Conservation (phyloP, 441 rosid species). For the Populus tomentosa region DNA sequence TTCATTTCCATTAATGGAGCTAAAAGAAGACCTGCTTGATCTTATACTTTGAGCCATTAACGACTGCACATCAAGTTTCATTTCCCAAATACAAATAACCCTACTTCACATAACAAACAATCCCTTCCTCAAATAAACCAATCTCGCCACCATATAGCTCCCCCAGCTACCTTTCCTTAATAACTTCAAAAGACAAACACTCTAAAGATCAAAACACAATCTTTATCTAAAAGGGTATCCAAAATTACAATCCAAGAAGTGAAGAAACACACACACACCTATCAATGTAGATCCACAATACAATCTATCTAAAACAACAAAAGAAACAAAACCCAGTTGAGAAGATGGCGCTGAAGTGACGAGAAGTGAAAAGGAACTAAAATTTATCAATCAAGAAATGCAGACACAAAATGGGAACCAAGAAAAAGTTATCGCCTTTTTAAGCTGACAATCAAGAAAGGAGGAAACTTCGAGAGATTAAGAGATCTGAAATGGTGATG, state of each 20-base stretch:
- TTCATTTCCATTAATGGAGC: slow-evolving; percentile 43
- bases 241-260: background rate
- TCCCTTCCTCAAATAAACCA: background rate
- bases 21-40: slow-evolving; percentile 49
- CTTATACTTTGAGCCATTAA: slow-evolving; percentile 50
- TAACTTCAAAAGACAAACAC: background rate
- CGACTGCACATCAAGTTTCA: slow-evolving; percentile 33
- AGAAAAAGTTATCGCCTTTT: background rate
- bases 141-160: background rate
- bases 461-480: background rate
- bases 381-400: slow-evolving; percentile 1
- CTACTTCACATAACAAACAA: background rate
- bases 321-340: background rate
- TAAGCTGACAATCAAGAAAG: background rate
- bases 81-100: slow-evolving; percentile 9
- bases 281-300: background rate
- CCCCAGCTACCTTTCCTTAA: background rate
- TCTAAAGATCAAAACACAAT: background rate
- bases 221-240: background rate
- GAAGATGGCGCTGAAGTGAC: background rate
- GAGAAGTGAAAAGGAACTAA: background rate
- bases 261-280: background rate
- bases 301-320: slow-evolving; percentile 3
- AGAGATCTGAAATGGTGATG: slow-evolving; percentile 7
- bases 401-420: background rate